Base-by-base conservation (phyloP, 2,329 filamentous ascomycete species). In the Dendrostoma leiphaemia region DNA sequence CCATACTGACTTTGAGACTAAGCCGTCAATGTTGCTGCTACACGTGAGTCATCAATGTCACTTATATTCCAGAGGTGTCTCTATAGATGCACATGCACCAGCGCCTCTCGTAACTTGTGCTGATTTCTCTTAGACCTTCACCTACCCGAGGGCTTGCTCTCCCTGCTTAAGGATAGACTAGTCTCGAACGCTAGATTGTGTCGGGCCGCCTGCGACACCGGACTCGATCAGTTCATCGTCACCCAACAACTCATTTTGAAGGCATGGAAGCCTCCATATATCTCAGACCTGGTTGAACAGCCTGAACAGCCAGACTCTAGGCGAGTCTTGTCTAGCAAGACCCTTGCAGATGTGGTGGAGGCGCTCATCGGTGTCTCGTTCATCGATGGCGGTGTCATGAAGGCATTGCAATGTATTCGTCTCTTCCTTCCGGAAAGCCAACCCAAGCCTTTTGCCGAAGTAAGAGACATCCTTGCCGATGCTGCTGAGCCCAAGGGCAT, bases 311-410 rank as follows among this genome's bases (percentile, higher is more conserved):
- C 24, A 29, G 24, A 13, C 4, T 13, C 31, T 46, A 69, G 63
- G 43, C 70, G 76, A 6, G 63, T 66, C 13, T 65, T 91, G 29
- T 88, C 90, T 0, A 88, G 84, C 1, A 97, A 97, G 66, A 83
- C 83, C 0, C 79, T 97, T 7, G 93, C 93, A 3, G 93, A 97
- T 63, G 86, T 97, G 0, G 80, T 96, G 0, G 93, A 97, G 59
- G 83, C 92, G 0, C 74, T 97, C 0, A 86, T 97, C 19, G 93
- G 91, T 1, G 89, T 85, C 1, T 81, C 88, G 0, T 91, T 82
- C 62, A 57, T 88, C 1, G 81, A 89, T 49, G 88, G 89, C 1
- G 88, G 88, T 0, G 72, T 89, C 13, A 45, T 72, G 0, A 86
- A 83, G 60, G 88, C 86, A 0, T 69, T 86, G 15, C 62, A 71